Evolutionary conservation across 495 filamentous ascomycete genomes (phyloP).

Genomic region (Neurospora sp.): DNA sequence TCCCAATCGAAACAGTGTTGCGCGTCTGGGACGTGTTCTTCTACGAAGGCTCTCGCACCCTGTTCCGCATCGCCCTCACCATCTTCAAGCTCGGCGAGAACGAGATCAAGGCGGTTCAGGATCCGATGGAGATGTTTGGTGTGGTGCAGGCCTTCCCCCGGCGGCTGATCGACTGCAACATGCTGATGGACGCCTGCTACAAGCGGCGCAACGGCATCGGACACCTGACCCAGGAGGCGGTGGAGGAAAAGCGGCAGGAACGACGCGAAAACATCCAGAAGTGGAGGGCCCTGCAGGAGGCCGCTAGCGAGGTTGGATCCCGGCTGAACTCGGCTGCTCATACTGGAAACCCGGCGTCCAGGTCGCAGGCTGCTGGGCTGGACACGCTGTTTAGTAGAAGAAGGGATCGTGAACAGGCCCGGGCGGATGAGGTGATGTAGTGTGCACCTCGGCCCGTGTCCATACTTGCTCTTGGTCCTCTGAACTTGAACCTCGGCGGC

Average conservation of each 20-base stretch:
- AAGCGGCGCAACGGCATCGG: conserved; percentile 71
- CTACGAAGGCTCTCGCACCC: conserved; percentile 87
- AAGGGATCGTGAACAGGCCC: conserved; percentile 17
- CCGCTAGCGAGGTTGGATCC: conserved; percentile 8
- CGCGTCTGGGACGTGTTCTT: conserved; percentile 95
- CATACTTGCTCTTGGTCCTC: conserved; percentile 8
- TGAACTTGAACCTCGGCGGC: background rate
- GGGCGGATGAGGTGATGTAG: conserved; percentile 26
- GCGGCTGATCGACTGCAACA: conserved; percentile 67
- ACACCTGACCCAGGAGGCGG: conserved; percentile 58
- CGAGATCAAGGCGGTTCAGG: conserved; percentile 67
- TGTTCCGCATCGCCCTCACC: conserved; percentile 87
- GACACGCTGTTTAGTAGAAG: conserved; percentile 30
- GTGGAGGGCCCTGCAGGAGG: conserved; percentile 33
- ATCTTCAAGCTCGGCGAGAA: conserved; percentile 86
- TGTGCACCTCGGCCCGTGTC: conserved; percentile 14
- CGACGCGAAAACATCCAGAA: conserved; percentile 37
- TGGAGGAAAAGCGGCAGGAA: conserved; percentile 52
- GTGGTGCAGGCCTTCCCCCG: conserved; percentile 87
- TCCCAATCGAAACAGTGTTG: conserved; percentile 82
- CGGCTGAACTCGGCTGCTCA: background rate
- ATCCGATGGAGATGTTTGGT: conserved; percentile 95
- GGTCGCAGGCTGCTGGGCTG: conserved; percentile 14
- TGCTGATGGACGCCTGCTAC: conserved; percentile 71
- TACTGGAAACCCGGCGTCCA: background rate